Base-by-base conservation (phyloP, 768 basidiomycete species). In the Lactarius trivialis region DNA sequence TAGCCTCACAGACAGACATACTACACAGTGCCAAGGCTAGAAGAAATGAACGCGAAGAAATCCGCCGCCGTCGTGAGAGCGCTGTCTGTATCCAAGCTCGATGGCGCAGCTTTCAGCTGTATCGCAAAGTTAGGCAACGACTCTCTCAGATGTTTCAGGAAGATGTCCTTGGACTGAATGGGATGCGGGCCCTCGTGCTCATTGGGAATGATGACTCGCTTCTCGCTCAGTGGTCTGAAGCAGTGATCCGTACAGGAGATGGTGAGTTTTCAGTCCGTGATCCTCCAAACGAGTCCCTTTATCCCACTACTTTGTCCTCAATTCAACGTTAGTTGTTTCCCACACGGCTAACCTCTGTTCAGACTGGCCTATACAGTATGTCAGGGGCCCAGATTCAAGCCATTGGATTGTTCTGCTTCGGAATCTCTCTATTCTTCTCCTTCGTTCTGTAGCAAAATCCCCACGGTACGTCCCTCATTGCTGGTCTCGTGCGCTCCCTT, bases 361-460 rank as follows among this genome's bases (percentile, higher is more conserved):
- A 84, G 83, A 69, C 19, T 67, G 71, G 5, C 65, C 85, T 3
- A 77, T 81, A 60, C 66, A 73, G 8, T 76, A 75, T 11, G 76
- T 75, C 7, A 66, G 58, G 12, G 76, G 77, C 12, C 67, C 73
- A 3, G 72, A 81, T 63, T 63, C 71, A 21, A 70, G 71, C 8
- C 84, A 81, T 63, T 90, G 87, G 87, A 66, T 82, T n/a, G 77
- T 83, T 3, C 78, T 91, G 17, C 74, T 89, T 7, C 75, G 78
- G 26, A 81, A 79, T 64, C 71, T 77, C 0, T 70, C 77, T 8
- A 50, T 83, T 19, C 69, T 84, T 21, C 72, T 91, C 0, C 74
- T 91, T 28, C 71, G 70, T 43, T 82, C 84, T 0, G 71, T 85
- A 1, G 78, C 87, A 1, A 72, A 66, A 3, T 67, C 71, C 12